A percentile compares a stretch with the other conserved stretches of the same genome.
These are phyloP conservation scores for Abelmoschus esculentus DNA, from an alignment of 345 rosid species.

Conservation along the genomic window DNA sequence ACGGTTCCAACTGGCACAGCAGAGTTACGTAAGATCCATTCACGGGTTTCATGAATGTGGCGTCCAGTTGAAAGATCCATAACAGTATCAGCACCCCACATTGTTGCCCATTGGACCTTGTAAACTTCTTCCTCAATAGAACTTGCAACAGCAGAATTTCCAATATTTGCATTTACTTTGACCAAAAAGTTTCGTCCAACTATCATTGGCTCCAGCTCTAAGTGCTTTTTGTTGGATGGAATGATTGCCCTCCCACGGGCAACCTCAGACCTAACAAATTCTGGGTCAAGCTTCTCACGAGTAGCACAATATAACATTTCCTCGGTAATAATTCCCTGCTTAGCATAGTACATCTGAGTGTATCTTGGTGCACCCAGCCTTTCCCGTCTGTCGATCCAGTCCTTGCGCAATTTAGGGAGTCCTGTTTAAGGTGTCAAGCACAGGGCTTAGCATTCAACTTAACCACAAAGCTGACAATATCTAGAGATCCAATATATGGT, in stretches of 20 bases:
- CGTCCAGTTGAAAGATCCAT: constrained; percentile 99
- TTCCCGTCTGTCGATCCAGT: constrained; percentile 79
- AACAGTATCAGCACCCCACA: constrained; percentile 99
- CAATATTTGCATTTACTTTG: constrained; percentile 95
- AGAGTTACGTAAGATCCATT: constrained; percentile 91
- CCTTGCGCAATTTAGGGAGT: constrained; percentile 78
- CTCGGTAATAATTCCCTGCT: constrained; percentile 92
- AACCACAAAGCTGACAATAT: neutral
- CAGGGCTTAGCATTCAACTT: constrained; percentile 3
- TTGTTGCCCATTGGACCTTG: constrained; percentile 99
- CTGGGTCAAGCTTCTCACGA: constrained; percentile 94
- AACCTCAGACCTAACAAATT: constrained; percentile 93
- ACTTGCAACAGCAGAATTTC: constrained; percentile 93
- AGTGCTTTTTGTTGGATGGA: constrained; percentile 94
- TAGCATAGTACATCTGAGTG: constrained; percentile 98
- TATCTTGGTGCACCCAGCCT: constrained; percentile 69
- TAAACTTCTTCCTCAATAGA: constrained; percentile 98
- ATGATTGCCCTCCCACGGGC: constrained; percentile 96
- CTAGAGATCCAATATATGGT: neutral
- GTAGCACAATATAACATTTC: constrained; percentile 87
- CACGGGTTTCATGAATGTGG: constrained; percentile 97
- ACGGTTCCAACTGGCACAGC: constrained; percentile 96
- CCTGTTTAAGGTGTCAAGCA: constrained; percentile 40
- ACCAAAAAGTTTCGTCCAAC: constrained; percentile 95
- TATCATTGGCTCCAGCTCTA: constrained; percentile 94